Percentiles rank a stretch among this genome's conserved stretches.
Conservation (phyloP, 1,139 yeast genomes). For the Kodamaea sp. region DNA sequence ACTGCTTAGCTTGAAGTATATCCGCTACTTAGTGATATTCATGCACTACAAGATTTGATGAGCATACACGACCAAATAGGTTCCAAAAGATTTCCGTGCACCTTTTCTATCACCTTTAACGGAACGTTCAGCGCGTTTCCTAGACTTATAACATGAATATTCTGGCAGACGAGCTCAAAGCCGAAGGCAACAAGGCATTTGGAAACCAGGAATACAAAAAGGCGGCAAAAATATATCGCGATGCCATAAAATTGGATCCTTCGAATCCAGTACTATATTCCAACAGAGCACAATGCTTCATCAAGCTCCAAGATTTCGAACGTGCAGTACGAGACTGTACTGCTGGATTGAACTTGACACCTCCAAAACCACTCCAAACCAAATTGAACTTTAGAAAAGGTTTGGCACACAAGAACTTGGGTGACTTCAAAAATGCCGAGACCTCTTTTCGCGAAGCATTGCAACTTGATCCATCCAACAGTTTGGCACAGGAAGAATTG, state of each 20-base stretch:
- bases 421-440: constrained; percentile 32
- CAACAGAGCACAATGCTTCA: constrained; percentile 74
- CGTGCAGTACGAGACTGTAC: constrained; percentile 65
- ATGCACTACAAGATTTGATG: too few species aligned
- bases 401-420: constrained; percentile 40
- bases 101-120: too few species aligned
- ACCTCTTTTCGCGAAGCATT: constrained; percentile 44
- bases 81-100: too few species aligned
- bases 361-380: constrained; percentile 31
- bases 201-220: constrained; percentile 48
- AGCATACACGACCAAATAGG: too few species aligned
- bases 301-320: constrained; percentile 54
- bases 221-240: constrained; percentile 65
- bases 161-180: constrained; percentile 34
- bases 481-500: constrained; percentile 32
- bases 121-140: too few species aligned
- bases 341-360: constrained; percentile 49
- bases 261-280: constrained; percentile 67
- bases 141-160: background rate
- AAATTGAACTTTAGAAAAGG: constrained; percentile 66
- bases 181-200: constrained; percentile 70
- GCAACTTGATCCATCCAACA: constrained; percentile 45
- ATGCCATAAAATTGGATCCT: constrained; percentile 61
- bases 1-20: too few species aligned
- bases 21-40: too few species aligned